Evolutionary conservation across 1,284 basidiomycete genomes (phyloP).

Genomic region (Trichosporon sp.): DNA sequence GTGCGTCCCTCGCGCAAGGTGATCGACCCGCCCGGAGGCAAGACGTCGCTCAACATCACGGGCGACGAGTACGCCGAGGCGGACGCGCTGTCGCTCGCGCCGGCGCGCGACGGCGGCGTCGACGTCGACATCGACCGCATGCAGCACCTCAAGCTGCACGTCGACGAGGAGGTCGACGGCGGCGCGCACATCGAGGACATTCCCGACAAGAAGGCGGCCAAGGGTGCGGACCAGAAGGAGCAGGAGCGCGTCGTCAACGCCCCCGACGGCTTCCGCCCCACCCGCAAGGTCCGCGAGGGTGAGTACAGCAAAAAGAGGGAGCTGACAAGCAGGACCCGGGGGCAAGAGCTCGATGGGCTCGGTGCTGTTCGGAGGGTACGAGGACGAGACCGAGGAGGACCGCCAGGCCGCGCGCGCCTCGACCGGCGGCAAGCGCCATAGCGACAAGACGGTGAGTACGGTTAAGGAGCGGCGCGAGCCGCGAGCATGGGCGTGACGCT

Average conservation of each 20-base stretch:
- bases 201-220: background rate
- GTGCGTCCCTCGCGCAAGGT: conserved; percentile 47
- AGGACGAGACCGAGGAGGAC: conserved; percentile 40
- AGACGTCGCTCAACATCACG: conserved; percentile 37
- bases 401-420: conserved; percentile 26
- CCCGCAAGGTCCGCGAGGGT: conserved; percentile 48
- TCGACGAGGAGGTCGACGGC: conserved; percentile 39
- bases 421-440: conserved; percentile 32
- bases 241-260: conserved; percentile 31
- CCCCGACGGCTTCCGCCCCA: conserved; percentile 42
- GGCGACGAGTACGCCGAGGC: conserved; percentile 47
- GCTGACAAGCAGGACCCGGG: conserved; percentile 37
- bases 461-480: background rate
- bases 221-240: background rate
- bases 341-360: conserved; percentile 42
- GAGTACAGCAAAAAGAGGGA: conserved; percentile 13
- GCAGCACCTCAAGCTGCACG: conserved; percentile 44
- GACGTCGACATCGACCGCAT: conserved; percentile 44
- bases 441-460: conserved; percentile 29
- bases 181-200: conserved; percentile 41
- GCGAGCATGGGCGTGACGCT: background rate
- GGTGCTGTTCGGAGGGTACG: conserved; percentile 44
- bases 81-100: conserved; percentile 47
- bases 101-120: conserved; percentile 41
- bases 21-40: conserved; percentile 45